These are phyloP conservation scores for Jackrogersella multiformis DNA, from an alignment of 495 filamentous ascomycete genomes.

Conservation along the genomic window DNA sequence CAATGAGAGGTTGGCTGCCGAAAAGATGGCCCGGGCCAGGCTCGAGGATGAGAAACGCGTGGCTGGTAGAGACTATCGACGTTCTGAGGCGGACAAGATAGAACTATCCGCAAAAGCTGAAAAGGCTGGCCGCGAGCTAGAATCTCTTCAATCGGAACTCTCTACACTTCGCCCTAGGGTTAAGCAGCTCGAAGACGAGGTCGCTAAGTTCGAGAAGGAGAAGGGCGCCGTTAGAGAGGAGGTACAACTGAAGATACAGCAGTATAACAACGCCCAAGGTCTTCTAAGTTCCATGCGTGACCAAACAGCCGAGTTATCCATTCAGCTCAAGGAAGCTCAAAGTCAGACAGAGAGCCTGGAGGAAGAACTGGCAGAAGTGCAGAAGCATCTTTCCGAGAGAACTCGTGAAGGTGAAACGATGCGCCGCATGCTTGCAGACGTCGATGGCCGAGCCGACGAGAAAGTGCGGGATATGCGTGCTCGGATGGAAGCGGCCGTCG, in stretches of 20 bases:
- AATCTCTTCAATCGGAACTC: slow-evolving; percentile 74
- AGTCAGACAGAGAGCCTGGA: slow-evolving; percentile 86
- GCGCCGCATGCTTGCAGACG: slow-evolving; percentile 86
- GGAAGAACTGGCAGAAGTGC: slow-evolving; percentile 89
- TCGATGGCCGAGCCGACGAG: slow-evolving; percentile 80
- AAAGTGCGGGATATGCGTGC: slow-evolving; percentile 89
- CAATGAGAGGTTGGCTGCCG: slow-evolving; percentile 77
- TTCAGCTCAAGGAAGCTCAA: slow-evolving; percentile 90
- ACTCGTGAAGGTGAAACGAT: slow-evolving; percentile 97
- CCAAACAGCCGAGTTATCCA: slow-evolving; percentile 85
- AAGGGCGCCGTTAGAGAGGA: slow-evolving; percentile 78
- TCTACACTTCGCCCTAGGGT: slow-evolving; percentile 68
- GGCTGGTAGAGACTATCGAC: slow-evolving; percentile 76
- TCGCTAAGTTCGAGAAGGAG: slow-evolving; percentile 70
- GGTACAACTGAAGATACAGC: slow-evolving; percentile 81
- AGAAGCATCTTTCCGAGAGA: slow-evolving; percentile 86
- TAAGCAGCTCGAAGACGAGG: slow-evolving; percentile 75
- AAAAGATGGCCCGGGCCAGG: slow-evolving; percentile 73
- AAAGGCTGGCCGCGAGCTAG: slow-evolving; percentile 70
- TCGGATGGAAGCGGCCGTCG: slow-evolving; percentile 84
- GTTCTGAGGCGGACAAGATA: slow-evolving; percentile 77
- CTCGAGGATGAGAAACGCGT: slow-evolving; percentile 79
- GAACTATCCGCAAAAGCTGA: slow-evolving; percentile 78
- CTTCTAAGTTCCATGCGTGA: slow-evolving; percentile 92
- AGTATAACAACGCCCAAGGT: slow-evolving; percentile 84